Evolutionary conservation across 345 rosid species (phyloP), one percentile per base, ranked within the genome.

Genomic region (Aegle marmelos): DNA sequence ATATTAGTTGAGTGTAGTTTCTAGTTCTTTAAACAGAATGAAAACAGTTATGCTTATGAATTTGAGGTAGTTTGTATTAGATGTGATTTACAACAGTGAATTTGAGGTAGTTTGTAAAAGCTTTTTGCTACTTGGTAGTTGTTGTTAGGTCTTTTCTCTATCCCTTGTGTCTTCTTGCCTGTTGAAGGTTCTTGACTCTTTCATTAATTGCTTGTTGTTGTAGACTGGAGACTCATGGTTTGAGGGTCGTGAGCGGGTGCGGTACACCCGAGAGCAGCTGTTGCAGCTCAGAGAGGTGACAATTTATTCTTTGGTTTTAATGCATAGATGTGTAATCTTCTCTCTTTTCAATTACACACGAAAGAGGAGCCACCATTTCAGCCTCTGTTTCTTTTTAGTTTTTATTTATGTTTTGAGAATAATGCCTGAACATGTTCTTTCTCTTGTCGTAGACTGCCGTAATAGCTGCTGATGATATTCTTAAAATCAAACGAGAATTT

Each of bases 191-290:
- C 75, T 79, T 69, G 68, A 76, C 36, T 66, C 56, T 17, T 56
- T 41, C 16, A 41, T 41, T 21, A 70, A 14, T 77, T 68, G 17
- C 22, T 79, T 70, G 54, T 74, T 77, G 22, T 81, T 86, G 27
- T 75, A 93, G 98, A 83, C 86, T 81, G 95, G 95, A 64, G 96
- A 90, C 79, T 78, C 84, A 0, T 84, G 90, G 68, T 88, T 90
- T 79, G 95, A 92, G 54, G 92, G 80, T 54, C 90, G 68, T 74
- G 98, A 93, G 66, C 79, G 86, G 56, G 80, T 95, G 79, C 84
- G 78, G 53, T 93, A 86, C 84, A 83, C 92, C n/a, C 79, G 89
- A 69, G 94, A 95, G 30, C 97, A 91, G 82, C 87, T 95, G 36
- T 81, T 93, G 78, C 91, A 92, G 83, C 87, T 91, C 19, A 83